Conservation (phyloP, 129 eudicot species). For the Mikania micrantha region DNA sequence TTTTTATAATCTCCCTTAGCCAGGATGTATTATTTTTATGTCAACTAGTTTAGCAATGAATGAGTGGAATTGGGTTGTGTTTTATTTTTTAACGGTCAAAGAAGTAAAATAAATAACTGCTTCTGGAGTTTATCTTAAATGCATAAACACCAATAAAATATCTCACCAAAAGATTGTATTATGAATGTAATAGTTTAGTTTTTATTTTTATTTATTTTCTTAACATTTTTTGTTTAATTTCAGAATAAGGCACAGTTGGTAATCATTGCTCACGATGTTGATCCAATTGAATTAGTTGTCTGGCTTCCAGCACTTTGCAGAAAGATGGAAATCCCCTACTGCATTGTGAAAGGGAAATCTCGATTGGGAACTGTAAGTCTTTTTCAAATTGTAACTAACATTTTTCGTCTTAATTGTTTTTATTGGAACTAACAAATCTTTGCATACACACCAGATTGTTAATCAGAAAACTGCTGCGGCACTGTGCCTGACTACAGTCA, state of each 20-base stretch:
- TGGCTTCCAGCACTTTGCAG: slow-evolving; percentile 70
- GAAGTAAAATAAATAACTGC: background rate
- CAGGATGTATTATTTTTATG: background rate
- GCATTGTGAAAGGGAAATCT: slow-evolving; percentile 48
- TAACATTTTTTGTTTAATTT: slow-evolving; percentile 1
- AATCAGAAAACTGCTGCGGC: slow-evolving; percentile 36
- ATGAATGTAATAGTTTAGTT: background rate
- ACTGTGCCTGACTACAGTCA: slow-evolving; percentile 35
- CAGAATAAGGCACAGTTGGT: slow-evolving; percentile 74
- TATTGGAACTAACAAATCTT: background rate
- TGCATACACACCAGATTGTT: background rate
- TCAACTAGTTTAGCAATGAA: too few species aligned
- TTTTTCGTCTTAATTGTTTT: background rate
- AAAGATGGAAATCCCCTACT: slow-evolving; percentile 66
- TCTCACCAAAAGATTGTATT: background rate
- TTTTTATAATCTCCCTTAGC: background rate
- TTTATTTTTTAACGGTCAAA: background rate
- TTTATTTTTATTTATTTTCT: background rate
- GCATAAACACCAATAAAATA: background rate
- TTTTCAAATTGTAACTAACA: background rate
- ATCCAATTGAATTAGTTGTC: slow-evolving; percentile 70
- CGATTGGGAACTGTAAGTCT: slow-evolving; percentile 9
- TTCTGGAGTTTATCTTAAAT: background rate
- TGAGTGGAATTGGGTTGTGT: background rate
- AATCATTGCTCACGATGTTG: slow-evolving; percentile 73